Percentiles rank a stretch among this genome's conserved stretches.
Conservation (phyloP, 768 basidiomycete species). For the Boletus huronensis region DNA sequence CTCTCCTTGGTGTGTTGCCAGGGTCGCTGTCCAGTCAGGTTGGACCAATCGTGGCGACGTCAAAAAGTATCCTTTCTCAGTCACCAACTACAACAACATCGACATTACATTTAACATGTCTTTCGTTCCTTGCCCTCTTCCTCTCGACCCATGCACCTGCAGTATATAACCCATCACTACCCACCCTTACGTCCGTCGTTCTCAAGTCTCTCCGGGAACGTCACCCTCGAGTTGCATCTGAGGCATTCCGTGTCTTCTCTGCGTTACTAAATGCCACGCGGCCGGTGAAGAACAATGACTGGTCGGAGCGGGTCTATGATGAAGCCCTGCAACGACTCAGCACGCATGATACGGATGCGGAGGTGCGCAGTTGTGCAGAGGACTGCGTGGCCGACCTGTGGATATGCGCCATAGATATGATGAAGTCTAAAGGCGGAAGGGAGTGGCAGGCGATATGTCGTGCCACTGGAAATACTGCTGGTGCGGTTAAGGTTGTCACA, state of each 20-base stretch:
- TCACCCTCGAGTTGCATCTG: conserved; percentile 85
- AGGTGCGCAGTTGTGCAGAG: conserved; percentile 81
- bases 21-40: conserved; percentile 78
- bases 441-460: conserved; percentile 84
- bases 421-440: conserved; percentile 57
- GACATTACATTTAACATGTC: conserved; percentile 74
- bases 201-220: conserved; percentile 74
- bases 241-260: conserved; percentile 85
- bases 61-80: conserved; percentile 62
- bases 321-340: conserved; percentile 68
- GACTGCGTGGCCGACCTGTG: conserved; percentile 83
- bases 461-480: conserved; percentile 64
- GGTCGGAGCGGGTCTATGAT: conserved; percentile 71
- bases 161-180: conserved; percentile 58
- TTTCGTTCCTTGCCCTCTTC: conserved; percentile 83
- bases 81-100: conserved; percentile 75
- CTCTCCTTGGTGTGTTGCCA: conserved; percentile 74
- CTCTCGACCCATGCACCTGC: conserved; percentile 64
- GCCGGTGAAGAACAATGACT: conserved; percentile 60
- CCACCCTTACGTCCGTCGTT: conserved; percentile 68
- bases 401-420: conserved; percentile 76
- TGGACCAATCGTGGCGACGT: conserved; percentile 56
- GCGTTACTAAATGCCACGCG: conserved; percentile 73
- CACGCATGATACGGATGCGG: conserved; percentile 85
- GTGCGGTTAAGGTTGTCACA: conserved; percentile 77